Evolutionary conservation across 2,329 filamentous ascomycete genomes (phyloP).

Genomic region (Cadophora sp.): DNA sequence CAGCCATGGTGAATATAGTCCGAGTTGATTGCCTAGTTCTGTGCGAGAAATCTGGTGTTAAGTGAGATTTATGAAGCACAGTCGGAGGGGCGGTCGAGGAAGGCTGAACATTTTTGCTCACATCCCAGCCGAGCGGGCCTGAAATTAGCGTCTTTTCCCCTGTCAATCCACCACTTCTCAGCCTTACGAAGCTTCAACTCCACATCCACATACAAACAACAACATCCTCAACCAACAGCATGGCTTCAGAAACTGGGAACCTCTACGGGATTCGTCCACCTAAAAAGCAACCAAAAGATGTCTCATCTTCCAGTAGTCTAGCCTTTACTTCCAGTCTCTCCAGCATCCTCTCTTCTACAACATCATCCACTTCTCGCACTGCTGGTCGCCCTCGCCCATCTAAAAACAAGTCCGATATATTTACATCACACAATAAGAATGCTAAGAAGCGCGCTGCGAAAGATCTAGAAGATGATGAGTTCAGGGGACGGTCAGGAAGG

Average conservation of each 20-base stretch:
- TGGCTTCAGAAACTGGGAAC: conserved; percentile 55
- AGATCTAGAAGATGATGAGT: conserved; percentile 58
- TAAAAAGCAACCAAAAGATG: conserved; percentile 71
- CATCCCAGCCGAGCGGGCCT: conserved; percentile 3
- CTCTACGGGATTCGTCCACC: conserved; percentile 79
- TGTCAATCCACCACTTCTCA: conserved; percentile 11
- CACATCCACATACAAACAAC: neutral
- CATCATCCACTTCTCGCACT: conserved; percentile 47
- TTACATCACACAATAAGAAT: conserved; percentile 69
- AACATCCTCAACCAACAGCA: conserved; percentile 12
- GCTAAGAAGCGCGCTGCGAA: conserved; percentile 65
- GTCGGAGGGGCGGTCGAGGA: conserved; percentile 4
- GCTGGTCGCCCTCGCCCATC: conserved; percentile 59
- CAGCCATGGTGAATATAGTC: conserved; percentile 46
- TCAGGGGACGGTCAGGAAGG: conserved; percentile 61
- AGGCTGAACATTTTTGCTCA: conserved; percentile 18
- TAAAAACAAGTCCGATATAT: conserved; percentile 71
- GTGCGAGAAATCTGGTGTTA: neutral
- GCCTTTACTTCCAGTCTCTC: conserved; percentile 90
- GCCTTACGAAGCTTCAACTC: conserved; percentile 3
- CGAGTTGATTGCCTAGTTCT: neutral
- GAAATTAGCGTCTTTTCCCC: conserved; percentile 6
- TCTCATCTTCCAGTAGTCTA: conserved; percentile 74
- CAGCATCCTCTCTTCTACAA: conserved; percentile 73
- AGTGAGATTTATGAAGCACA: neutral